Evolutionary conservation across 2,329 filamentous ascomycete species (phyloP).

Genomic region (Thermothelomyces thermophilus): DNA sequence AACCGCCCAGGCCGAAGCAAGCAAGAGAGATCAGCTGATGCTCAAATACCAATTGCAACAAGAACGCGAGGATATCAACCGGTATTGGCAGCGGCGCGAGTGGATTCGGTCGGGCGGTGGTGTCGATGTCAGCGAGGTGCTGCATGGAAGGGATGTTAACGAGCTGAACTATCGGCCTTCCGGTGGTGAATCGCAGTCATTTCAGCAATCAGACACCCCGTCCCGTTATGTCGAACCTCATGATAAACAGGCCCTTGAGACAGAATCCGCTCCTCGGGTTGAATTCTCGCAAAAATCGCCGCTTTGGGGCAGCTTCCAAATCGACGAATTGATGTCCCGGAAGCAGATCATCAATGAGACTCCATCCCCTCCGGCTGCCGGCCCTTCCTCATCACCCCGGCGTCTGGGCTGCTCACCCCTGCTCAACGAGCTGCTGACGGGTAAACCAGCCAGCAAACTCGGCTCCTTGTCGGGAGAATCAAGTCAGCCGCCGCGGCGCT

Average conservation of each 20-base stretch:
- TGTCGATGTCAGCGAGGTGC: neutral
- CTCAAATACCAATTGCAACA: neutral
- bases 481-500: neutral
- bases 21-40: conserved; percentile 4
- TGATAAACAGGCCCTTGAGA: neutral
- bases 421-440: neutral
- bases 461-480: no score
- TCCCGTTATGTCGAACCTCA: neutral
- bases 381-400: neutral
- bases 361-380: neutral
- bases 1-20: conserved; percentile 9
- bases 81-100: neutral
- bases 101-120: conserved; percentile 7
- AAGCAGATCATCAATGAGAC: neutral
- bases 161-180: conserved; percentile 4
- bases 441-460: neutral
- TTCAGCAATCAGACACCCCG: neutral
- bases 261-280: neutral
- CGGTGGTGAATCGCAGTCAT: neutral
- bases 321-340: neutral
- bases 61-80: conserved; percentile 5
- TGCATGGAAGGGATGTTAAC: conserved; percentile 6
- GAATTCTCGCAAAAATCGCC: neutral
- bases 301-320: no score
- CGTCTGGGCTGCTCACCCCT: neutral